These are phyloP conservation scores for Saksenaea vasiformis DNA, from an alignment of 371 early-diverging fungal species.

Conservation along the genomic window DNA sequence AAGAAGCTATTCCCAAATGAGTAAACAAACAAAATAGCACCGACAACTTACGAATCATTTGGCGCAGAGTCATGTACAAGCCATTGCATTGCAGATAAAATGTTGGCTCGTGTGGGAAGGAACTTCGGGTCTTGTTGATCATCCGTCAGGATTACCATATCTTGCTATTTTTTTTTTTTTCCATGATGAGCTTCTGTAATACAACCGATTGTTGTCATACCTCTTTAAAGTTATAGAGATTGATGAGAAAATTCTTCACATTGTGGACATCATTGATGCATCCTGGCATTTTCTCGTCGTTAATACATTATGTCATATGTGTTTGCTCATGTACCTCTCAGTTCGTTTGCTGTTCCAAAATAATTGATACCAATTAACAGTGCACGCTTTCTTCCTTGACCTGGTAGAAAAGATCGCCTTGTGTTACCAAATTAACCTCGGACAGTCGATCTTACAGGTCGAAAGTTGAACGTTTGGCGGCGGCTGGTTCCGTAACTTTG, in stretches of 20 bases:
- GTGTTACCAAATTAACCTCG: background rate
- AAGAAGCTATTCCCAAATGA: conserved; percentile 50
- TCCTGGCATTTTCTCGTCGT: conserved; percentile 34
- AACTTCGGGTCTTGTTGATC: conserved; percentile 65
- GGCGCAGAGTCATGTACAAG: conserved; percentile 75
- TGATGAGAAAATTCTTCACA: conserved; percentile 69
- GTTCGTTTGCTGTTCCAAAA: conserved; percentile 60
- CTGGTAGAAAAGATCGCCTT: conserved; percentile 15
- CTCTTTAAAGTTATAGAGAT: conserved; percentile 64
- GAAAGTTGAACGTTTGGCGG: conserved; percentile 60
- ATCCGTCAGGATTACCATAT: conserved; percentile 85
- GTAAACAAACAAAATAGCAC: background rate
- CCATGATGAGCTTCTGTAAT: background rate
- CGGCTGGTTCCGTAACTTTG: conserved; percentile 24
- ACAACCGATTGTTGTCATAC: background rate
- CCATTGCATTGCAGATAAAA: conserved; percentile 86
- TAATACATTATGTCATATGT: background rate
- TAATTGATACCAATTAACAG: conserved; percentile 90
- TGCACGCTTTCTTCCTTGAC: conserved; percentile 71
- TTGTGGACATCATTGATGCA: conserved; percentile 92
- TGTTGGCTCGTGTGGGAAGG: conserved; percentile 81
- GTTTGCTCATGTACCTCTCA: conserved; percentile 42
- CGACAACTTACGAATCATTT: conserved; percentile 69
- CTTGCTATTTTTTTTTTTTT: conserved; percentile 29
- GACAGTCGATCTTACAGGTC: conserved; percentile 48